Conservation (phyloP, 345 rosid species). For the Corchorus capsularis region DNA sequence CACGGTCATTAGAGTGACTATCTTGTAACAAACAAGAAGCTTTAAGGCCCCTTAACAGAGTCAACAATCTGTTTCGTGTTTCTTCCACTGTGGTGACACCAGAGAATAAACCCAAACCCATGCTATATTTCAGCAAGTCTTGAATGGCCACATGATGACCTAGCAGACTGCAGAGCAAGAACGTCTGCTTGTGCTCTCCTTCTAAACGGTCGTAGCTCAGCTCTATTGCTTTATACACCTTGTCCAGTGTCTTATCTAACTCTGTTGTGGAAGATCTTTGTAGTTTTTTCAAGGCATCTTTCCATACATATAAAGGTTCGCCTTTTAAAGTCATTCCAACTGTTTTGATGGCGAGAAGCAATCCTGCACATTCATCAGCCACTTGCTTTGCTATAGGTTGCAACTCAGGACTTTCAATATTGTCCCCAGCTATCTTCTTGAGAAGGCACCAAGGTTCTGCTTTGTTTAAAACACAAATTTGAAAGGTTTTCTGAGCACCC, state of each 20-base stretch:
- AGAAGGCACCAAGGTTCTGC: no score
- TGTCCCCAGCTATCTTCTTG: no score
- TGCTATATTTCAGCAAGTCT: constrained; percentile 14
- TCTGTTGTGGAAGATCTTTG: background rate
- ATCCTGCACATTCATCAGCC: no score
- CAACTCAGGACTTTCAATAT: no score
- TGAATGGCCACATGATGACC: background rate
- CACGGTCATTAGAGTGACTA: background rate
- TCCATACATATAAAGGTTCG: constrained; percentile 13
- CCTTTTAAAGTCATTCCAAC: constrained; percentile 3
- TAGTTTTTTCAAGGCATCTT: constrained; percentile 7
- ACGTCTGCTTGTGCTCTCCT: constrained; percentile 9
- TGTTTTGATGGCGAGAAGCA: no score
- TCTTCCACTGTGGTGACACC: constrained; percentile 4
- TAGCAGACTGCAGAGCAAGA: constrained; percentile 18
- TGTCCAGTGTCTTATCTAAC: background rate
- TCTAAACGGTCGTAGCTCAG: background rate
- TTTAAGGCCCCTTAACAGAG: constrained; percentile 11
- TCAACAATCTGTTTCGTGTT: background rate
- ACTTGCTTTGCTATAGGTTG: no score
- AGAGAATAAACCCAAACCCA: constrained; percentile 25
- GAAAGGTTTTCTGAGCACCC: no score
- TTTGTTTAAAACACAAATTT: no score
- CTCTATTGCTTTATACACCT: background rate
- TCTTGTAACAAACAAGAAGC: constrained; percentile 21